These are phyloP conservation scores for Penicillium paxilli DNA, from an alignment of 495 filamentous ascomycete genomes.

Conservation along the genomic window DNA sequence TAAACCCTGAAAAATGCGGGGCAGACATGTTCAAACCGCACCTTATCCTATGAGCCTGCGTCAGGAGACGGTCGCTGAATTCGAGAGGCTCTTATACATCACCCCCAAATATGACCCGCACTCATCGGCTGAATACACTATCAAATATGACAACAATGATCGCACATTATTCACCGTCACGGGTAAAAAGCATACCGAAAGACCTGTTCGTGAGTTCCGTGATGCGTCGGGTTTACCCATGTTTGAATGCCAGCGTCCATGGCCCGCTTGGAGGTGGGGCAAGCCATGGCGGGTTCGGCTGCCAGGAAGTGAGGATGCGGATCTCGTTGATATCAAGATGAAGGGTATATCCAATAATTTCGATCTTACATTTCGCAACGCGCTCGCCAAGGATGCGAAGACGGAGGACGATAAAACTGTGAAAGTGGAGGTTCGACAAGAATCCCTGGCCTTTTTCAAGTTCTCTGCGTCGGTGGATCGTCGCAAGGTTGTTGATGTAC, in stretches of 20 bases:
- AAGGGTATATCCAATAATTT: background rate
- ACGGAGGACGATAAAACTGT: conserved; percentile 8
- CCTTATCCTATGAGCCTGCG: no score
- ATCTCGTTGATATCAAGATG: conserved; percentile 9
- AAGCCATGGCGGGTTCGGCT: conserved; percentile 15
- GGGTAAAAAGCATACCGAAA: conserved; percentile 14
- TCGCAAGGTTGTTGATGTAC: conserved; percentile 17
- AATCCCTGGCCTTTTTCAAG: background rate
- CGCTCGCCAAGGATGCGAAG: conserved; percentile 4
- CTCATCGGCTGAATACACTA: conserved; percentile 15
- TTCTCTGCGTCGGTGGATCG: conserved; percentile 2
- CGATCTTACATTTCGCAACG: conserved; percentile 14
- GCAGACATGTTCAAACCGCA: no score
- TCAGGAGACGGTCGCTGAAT: conserved; percentile 3
- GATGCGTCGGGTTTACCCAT: conserved; percentile 21
- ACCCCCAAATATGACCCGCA: conserved; percentile 15
- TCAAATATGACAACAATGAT: conserved; percentile 15
- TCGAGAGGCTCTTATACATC: conserved; percentile 13
- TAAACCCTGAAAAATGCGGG: no score
- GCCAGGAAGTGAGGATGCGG: conserved; percentile 13
- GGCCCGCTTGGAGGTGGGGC: background rate
- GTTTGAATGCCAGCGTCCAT: conserved; percentile 8
- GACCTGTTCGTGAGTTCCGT: conserved; percentile 17
- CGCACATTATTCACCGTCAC: conserved; percentile 17
- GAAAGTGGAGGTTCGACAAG: conserved; percentile 4